These are phyloP conservation scores for Agaricales sp. DNA, from an alignment of 1,284 basidiomycete species.

Conservation along the genomic window DNA sequence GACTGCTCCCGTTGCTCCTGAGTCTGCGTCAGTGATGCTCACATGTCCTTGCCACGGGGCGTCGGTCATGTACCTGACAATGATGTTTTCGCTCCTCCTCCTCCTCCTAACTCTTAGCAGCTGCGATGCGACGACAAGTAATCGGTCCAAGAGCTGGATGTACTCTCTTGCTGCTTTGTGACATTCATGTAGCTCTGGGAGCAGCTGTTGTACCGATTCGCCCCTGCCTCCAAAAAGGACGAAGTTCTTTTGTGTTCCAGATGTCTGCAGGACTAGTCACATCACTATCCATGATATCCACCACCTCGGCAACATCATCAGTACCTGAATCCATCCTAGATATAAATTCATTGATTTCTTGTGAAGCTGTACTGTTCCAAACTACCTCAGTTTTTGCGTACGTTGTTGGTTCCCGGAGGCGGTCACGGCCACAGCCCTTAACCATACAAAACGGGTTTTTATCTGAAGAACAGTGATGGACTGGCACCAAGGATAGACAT, in stretches of 20 bases:
- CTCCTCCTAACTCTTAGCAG: background rate
- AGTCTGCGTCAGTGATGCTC: background rate
- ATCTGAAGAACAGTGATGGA: conserved; percentile 98
- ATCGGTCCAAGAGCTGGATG: conserved; percentile 85
- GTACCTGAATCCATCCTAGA: too few relatives aligned
- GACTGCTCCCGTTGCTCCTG: background rate
- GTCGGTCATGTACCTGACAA: background rate
- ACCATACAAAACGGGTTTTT: conserved; percentile 94
- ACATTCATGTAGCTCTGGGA: too few relatives aligned
- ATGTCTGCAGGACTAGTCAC: too few relatives aligned
- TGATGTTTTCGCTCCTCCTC: background rate
- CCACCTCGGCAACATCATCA: too few relatives aligned
- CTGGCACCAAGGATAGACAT: conserved; percentile 97
- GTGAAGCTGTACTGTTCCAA: conserved; percentile 87
- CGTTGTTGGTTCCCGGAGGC: conserved; percentile 85
- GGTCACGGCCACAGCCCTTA: conserved; percentile 87
- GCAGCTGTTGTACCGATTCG: too few relatives aligned
- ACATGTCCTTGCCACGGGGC: background rate
- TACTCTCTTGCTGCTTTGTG: too few relatives aligned
- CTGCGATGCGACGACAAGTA: too few relatives aligned
- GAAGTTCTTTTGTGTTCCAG: too few relatives aligned
- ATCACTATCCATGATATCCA: too few relatives aligned
- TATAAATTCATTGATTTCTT: too few relatives aligned
- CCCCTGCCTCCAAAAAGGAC: too few relatives aligned
- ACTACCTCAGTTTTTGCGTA: conserved; percentile 75